Evolutionary conservation across 1,284 basidiomycete species (phyloP), one percentile per base, ranked within the genome.

Genomic region (Rhodotorula sp.): DNA sequence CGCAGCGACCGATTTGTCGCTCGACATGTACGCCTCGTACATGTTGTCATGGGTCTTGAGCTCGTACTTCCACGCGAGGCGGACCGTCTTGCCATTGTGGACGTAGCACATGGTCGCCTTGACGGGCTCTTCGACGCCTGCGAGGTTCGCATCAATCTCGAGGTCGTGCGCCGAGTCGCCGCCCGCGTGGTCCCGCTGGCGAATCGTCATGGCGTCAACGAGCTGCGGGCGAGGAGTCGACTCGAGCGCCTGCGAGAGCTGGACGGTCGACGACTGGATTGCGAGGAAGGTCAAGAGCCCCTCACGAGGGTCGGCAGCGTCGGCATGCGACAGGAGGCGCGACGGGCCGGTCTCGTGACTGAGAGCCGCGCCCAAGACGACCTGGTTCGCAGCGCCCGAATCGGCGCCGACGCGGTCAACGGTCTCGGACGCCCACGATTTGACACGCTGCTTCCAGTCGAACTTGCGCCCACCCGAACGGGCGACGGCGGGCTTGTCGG

Each of bases 11-110:
- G 44, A 20, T 13, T 58, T 32, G 48, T 72, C 70, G 55, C 76
- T 77, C 19, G 68, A 57, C 30, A 78, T 74, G 68, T 77, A 77
- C 2, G 74, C 73, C 60, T 77, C 77, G 70, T 78, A 78, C 68
- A 70, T 71, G 67, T 78, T 78, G 64, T 76, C 71, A 30, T 64
- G 39, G 10, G 53, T 55, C 61, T 54, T 60, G 58, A 73, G 54
- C 68, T 77, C 77, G 67, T 77, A 76, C 57, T 71, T 72, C 77
- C 77, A 78, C 2, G 74, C 69, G 60, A 77, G 72, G 46, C 60
- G 49, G 56, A 77, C 59, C 22, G 70, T 59, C 44, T 63, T 27
- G 48, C 68, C 73, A 54, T 69, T 70, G 47, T 74, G 73, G 13
- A 77, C 52, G 58, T 69, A 73, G 29, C 60, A 48, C 36, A 77